Evolutionary conservation across 768 basidiomycete genomes (phyloP).

Genomic region (Boletus pseudo-olivaceus): DNA sequence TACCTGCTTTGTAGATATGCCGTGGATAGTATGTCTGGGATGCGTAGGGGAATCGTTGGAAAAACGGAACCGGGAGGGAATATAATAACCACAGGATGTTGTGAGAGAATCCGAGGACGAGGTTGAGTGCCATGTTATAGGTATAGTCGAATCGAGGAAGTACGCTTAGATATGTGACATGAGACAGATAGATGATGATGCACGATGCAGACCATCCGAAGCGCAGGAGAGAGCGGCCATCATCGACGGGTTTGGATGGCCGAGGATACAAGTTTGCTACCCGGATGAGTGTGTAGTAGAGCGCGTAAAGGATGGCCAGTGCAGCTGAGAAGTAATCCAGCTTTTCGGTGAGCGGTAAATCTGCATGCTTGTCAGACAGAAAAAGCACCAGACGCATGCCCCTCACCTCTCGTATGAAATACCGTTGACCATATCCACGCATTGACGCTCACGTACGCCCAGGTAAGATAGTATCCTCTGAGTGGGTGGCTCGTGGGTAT

Average conservation of each 20-base stretch:
- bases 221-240: slow-evolving; percentile 13
- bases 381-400: neutral
- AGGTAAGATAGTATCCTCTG: slow-evolving; percentile 60
- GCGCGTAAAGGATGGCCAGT: slow-evolving; percentile 71
- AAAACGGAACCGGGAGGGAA: slow-evolving; percentile 46
- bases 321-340: slow-evolving; percentile 96
- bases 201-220: slow-evolving; percentile 51
- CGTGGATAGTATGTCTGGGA: slow-evolving; percentile 56
- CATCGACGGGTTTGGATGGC: slow-evolving; percentile 27
- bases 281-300: slow-evolving; percentile 77
- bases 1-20: slow-evolving; percentile 49
- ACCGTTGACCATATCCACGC: slow-evolving; percentile 91
- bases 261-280: slow-evolving; percentile 67
- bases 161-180: slow-evolving; percentile 74
- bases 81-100: slow-evolving; percentile 82
- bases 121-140: slow-evolving; percentile 89
- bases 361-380: slow-evolving; percentile 37
- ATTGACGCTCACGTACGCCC: slow-evolving; percentile 73
- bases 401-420: slow-evolving; percentile 89
- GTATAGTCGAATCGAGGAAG: slow-evolving; percentile 85
- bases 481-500: slow-evolving; percentile 63
- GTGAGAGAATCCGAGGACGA: slow-evolving; percentile 71
- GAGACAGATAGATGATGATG: slow-evolving; percentile 54
- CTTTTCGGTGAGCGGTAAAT: slow-evolving; percentile 79
- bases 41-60: slow-evolving; percentile 53